Evolutionary conservation across 2,329 filamentous ascomycete genomes (phyloP), one percentile per base, ranked within the genome.

Genomic region (Neoascochyta sp.): DNA sequence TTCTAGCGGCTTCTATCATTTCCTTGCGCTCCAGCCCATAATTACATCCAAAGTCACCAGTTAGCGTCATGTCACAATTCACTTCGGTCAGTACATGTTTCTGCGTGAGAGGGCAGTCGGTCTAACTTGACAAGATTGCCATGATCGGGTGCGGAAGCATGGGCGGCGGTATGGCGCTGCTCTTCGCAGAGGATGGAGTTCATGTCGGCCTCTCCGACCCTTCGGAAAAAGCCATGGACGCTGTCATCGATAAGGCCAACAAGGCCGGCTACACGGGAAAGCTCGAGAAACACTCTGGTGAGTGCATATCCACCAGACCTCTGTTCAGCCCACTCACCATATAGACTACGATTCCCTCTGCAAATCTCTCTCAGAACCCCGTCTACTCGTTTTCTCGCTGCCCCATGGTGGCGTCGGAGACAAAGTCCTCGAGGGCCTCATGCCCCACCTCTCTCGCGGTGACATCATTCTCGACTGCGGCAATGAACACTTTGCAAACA

Each of bases 381-480:
- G 69, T 41, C 56, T 75, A 5, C 66, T 77, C 34, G 53, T 76
- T 33, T 73, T 76, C 54, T 72, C 67, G 17, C 57, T 75, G 4
- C 72, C 73, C 1, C 72, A 76, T 38, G 64, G 69, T 7, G 50
- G 42, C 15, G 63, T 68, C 2, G 69, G 67, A n/a, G 70, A 74
- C 43, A 62, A 54, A 3, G 69, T 72, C 2, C 54, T 73, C 2
- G 62, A 63, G 33, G 60, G 65, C 31, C 34, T 78, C 16, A 65
- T 69, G 42, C 66, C 68, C 1, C 65, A 75, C 38, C 62, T 86
- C 3, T 67, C 70, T 11, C 65, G 66, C 24, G 76, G 75, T 9
- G 81, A 86, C 51, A 76, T 85, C 29, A 76, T 86, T 32, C 68
- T 86, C 17, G 81, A 85, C 50, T 78, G 76, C 7, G 77, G 76